Evolutionary conservation across 768 basidiomycete genomes (phyloP).

Genomic region (Phallus indusiatus): DNA sequence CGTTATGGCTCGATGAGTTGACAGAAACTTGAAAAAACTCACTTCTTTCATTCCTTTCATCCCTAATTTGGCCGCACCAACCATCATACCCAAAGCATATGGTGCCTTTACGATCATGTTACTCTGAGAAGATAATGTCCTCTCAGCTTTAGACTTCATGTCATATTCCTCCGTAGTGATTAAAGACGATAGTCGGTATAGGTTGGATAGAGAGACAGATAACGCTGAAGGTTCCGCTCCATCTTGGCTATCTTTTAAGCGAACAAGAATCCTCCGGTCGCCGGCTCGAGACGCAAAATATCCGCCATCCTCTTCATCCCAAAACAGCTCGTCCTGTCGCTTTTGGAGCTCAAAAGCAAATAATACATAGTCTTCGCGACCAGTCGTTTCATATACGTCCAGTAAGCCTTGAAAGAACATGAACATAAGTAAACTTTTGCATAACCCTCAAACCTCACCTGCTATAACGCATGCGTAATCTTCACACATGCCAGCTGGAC

Average conservation of each 20-base stretch:
- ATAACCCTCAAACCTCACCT: neutral
- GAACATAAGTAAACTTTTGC: conserved; percentile 1
- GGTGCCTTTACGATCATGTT: neutral
- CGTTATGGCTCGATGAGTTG: neutral
- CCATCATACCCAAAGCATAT: conserved; percentile 4
- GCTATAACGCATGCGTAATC: conserved; percentile 31
- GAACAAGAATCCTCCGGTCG: conserved; percentile 26
- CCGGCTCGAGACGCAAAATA: conserved; percentile 28
- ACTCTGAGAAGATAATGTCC: conserved; percentile 2
- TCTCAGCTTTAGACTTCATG: neutral
- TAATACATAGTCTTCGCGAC: conserved; percentile 21
- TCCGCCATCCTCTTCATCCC: conserved; percentile 28
- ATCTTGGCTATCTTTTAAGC: conserved; percentile 31
- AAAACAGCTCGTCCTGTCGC: conserved; percentile 31
- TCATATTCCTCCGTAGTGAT: neutral
- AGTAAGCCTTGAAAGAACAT: conserved; percentile 16
- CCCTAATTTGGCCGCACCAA: neutral
- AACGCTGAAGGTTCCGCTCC: conserved; percentile 17
- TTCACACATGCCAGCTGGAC: conserved; percentile 29
- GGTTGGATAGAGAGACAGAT: conserved; percentile 21
- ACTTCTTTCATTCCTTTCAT: neutral
- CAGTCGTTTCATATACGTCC: conserved; percentile 29
- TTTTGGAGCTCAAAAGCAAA: conserved; percentile 28
- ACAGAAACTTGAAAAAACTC: neutral
- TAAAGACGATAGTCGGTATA: conserved; percentile 15